Percentiles rank a stretch among this genome's conserved stretches.
These are phyloP conservation scores for Chaetomiaceae sp. DNA, from an alignment of 2,329 filamentous ascomycete genomes.

Conservation along the genomic window DNA sequence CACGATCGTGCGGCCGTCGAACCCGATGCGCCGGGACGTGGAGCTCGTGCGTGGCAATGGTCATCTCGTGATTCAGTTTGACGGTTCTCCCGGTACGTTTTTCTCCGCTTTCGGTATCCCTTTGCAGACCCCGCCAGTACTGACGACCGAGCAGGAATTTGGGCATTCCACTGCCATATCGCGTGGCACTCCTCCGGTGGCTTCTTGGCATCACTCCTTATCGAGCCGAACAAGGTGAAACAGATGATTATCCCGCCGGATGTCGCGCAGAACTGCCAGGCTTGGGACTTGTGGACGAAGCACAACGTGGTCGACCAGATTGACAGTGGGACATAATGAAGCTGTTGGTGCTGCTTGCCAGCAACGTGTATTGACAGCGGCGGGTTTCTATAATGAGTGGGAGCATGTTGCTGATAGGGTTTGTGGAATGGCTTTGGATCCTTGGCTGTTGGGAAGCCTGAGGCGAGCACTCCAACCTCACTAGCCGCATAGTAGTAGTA, in stretches of 20 bases:
- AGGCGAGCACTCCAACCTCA: background rate
- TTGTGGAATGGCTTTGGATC: background rate
- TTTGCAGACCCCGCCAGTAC: background rate
- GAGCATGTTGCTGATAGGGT: background rate
- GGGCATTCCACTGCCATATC: slow-evolving; percentile 51
- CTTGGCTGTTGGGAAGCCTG: background rate
- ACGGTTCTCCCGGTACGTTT: slow-evolving; percentile 39
- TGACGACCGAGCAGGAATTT: slow-evolving; percentile 25
- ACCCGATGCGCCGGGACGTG: slow-evolving; percentile 49
- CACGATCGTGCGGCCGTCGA: slow-evolving; percentile 35
- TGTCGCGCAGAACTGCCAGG: slow-evolving; percentile 46
- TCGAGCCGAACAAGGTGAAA: slow-evolving; percentile 35
- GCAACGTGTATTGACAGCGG: background rate
- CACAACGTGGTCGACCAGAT: slow-evolving; percentile 44
- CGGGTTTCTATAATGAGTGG: background rate
- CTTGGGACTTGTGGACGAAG: slow-evolving; percentile 46
- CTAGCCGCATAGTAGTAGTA: background rate
- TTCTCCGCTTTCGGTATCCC: background rate
- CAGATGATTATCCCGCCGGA: slow-evolving; percentile 38
- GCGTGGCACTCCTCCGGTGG: slow-evolving; percentile 52
- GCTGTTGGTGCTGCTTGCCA: background rate
- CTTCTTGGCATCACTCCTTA: slow-evolving; percentile 47
- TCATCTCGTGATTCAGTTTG: slow-evolving; percentile 47
- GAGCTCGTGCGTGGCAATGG: slow-evolving; percentile 39
- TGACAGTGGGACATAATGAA: slow-evolving; percentile 49